phyloP scores from a whole-genome alignment of 2,329 filamentous ascomycete species.

The Rasamsonia emersonii region DNA sequence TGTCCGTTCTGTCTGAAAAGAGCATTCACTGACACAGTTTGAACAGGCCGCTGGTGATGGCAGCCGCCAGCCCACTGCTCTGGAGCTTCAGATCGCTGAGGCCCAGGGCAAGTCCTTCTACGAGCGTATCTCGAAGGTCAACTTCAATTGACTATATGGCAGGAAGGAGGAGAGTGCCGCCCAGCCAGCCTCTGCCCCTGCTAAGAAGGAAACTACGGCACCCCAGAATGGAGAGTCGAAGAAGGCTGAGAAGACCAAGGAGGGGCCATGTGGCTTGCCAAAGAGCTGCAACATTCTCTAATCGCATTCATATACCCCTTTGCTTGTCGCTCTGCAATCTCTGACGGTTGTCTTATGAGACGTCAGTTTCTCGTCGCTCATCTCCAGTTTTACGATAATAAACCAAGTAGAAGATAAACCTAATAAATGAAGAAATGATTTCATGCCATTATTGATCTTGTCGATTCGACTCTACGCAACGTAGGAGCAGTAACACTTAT shows the following conservation, averaged over 20 bases:
- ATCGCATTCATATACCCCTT: constrained; percentile 13
- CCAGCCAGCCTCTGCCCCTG: constrained; percentile 17
- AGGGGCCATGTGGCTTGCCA: constrained; percentile 67
- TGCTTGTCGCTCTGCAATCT: too few species aligned
- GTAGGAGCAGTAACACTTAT: too few species aligned
- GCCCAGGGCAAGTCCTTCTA: constrained; percentile 84
- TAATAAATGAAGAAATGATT: too few species aligned
- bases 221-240: constrained; percentile 18
- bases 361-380: too few species aligned
- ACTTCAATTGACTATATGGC: constrained; percentile 70
- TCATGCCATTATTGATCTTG: too few species aligned
- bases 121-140: constrained; percentile 62
- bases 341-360: too few species aligned
- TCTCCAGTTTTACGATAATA: too few species aligned
- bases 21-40: constrained; percentile 9
- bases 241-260: constrained; percentile 35
- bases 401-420: too few species aligned
- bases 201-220: constrained; percentile 11
- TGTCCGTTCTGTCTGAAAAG: background rate
- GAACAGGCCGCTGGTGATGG: constrained; percentile 55
- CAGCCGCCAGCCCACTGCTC: constrained; percentile 65
- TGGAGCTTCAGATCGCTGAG: constrained; percentile 71
- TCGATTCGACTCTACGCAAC: too few species aligned
- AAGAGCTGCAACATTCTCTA: constrained; percentile 63
- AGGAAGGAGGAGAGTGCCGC: constrained; percentile 21